Evolutionary conservation across 345 rosid genomes (phyloP).

Genomic region (Adansonia digitata): DNA sequence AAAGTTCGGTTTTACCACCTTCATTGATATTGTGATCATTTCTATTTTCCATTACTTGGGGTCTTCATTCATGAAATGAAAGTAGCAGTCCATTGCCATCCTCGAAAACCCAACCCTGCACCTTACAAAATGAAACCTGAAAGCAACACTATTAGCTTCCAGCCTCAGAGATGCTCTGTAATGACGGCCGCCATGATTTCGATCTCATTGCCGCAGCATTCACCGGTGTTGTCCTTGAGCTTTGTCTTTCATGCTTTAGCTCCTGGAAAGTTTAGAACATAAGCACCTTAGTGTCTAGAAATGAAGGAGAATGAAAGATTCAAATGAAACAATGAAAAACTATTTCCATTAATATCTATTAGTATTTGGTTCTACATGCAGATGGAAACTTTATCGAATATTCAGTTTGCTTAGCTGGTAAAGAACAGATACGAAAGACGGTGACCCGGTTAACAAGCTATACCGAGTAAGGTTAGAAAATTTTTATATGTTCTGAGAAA

Average conservation of each 20-base stretch:
- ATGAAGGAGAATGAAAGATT: not conserved
- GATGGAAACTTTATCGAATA: not conserved
- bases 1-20: slow-evolving; percentile 9
- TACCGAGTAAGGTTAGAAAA: not conserved
- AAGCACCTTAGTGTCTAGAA: not conserved
- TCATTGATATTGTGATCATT: slow-evolving; percentile 14
- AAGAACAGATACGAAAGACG: not conserved
- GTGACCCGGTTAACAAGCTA: not conserved
- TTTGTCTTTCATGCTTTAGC: slow-evolving; percentile 46
- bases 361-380: not conserved
- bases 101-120: slow-evolving; percentile 3
- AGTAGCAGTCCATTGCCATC: slow-evolving; percentile 13
- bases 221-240: slow-evolving; percentile 35
- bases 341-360: not conserved
- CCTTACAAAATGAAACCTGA: slow-evolving; percentile 3
- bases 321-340: not conserved
- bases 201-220: slow-evolving; percentile 43
- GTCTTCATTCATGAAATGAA: slow-evolving; percentile 13
- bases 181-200: slow-evolving; percentile 81
- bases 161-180: slow-evolving; percentile 85
- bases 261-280: slow-evolving; percentile 34
- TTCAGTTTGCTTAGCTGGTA: not conserved
- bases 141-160: slow-evolving; percentile 35
- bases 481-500: no score
- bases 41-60: slow-evolving; percentile 5